Conservation (phyloP, 1,284 basidiomycete genomes). For the Marasmius oreades region DNA sequence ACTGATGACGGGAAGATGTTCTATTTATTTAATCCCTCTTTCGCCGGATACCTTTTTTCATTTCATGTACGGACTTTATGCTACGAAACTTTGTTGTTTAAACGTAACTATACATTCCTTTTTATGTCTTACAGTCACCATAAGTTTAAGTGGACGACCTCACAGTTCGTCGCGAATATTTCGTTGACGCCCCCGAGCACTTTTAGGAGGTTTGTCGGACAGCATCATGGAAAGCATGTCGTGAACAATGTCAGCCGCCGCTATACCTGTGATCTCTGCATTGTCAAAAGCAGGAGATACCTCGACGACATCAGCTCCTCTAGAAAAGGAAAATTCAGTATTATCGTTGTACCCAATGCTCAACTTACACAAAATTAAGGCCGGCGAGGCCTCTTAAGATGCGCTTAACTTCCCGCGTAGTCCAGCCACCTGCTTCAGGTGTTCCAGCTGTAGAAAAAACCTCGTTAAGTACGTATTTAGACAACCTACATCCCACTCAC, state of each 20-base stretch:
- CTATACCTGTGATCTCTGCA: slow-evolving; percentile 59
- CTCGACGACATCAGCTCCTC: slow-evolving; percentile 54
- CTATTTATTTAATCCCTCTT: slow-evolving; percentile 4
- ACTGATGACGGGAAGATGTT: slow-evolving; percentile 21
- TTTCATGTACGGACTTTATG: slow-evolving; percentile 11
- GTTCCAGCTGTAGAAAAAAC: slow-evolving; percentile 39
- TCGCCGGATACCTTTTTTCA: neutral
- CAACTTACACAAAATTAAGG: slow-evolving; percentile 43
- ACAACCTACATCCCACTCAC: slow-evolving; percentile 11
- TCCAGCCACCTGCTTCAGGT: slow-evolving; percentile 56
- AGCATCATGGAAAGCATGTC: slow-evolving; percentile 58
- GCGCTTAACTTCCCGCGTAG: slow-evolving; percentile 50
- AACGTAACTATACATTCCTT: no score
- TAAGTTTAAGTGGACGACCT: no score
- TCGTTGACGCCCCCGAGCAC: neutral
- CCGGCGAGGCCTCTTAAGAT: slow-evolving; percentile 52
- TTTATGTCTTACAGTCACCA: no score
- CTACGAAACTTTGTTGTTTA: slow-evolving; percentile 5
- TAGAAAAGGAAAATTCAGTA: neutral
- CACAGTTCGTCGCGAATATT: neutral
- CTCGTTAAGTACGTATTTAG: neutral
- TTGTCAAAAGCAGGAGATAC: slow-evolving; percentile 36
- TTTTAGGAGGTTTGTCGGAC: slow-evolving; percentile 22
- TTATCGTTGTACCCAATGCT: neutral
- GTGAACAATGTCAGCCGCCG: slow-evolving; percentile 60